Percentiles rank a stretch among this genome's conserved stretches.
phyloP scores from a whole-genome alignment of 257 asterid genomes.

The Fraxinus anomala region DNA sequence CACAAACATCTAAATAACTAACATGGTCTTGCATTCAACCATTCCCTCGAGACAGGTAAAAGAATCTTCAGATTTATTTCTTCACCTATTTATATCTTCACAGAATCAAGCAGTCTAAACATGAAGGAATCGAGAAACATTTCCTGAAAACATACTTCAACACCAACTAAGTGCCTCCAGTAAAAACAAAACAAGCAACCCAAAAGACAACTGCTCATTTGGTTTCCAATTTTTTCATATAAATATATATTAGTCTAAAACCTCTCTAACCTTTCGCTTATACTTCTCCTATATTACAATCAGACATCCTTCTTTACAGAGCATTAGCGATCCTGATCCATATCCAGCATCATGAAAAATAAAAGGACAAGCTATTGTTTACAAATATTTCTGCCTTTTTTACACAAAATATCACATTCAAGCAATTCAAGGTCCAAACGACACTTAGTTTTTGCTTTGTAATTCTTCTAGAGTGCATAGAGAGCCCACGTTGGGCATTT shows the following conservation, averaged over 20 bases:
- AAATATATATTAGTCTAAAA: neutral
- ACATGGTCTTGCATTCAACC: conserved; percentile 9
- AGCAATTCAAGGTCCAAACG: neutral
- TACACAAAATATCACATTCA: neutral
- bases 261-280: neutral
- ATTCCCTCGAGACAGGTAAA: neutral
- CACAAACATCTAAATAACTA: conserved; percentile 5
- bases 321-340: neutral
- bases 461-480: neutral
- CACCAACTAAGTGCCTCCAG: neutral
- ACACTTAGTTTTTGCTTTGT: neutral
- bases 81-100: neutral
- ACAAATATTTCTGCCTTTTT: neutral
- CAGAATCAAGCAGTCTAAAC: conserved; percentile 7
- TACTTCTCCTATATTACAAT: neutral
- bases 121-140: neutral
- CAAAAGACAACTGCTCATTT: neutral
- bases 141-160: neutral
- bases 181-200: neutral
- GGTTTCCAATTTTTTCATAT: neutral
- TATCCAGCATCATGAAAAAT: neutral
- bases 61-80: neutral
- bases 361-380: neutral
- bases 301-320: neutral
- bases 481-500: neutral